Base-by-base conservation (phyloP, 1,284 basidiomycete genomes). In the Leccinum subrobustum region DNA sequence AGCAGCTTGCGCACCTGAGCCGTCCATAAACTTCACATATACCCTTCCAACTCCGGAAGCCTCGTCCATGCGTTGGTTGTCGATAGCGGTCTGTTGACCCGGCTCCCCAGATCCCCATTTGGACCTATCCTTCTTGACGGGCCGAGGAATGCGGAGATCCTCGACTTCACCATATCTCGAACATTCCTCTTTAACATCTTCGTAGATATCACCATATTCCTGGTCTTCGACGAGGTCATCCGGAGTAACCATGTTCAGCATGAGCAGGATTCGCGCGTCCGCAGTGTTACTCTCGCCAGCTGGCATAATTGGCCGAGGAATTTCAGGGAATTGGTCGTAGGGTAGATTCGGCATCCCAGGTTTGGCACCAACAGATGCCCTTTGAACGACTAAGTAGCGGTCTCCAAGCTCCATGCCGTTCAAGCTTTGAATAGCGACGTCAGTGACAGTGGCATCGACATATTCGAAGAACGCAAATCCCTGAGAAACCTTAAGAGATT, bases 391-490 rank as follows among this genome's bases (percentile, higher is more conserved):
- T 48, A 99, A 84, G 70, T 88, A 92, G n/a, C 94, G 89, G 75
- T 99, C 97, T 57, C 96, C 97, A 12, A 99, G 85, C 73, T 97
- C 92, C 93, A 99, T 98, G 60, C 95, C 95, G 75, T 97, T 96
- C 61, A 99, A 83, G 64, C 95, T 94, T 75, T 95, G 91, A 71
- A 96, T 98, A 39, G 97, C 97, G 64, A 98, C 87, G 65, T 99
- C 96, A 54, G 97, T 99, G 60, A 96, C 88, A 35, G 76, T 77
- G 11, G 88, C 79, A 73, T 99, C 97, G 60, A 92, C 89, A 75
- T 98, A 99, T 82, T 99, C 97, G 79, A 95, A 97, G 81, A 98
- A 99, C 0, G 97, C 97, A 76, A 98, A 99, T 64, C 97, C 97
- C 92, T 96, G 71, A 42, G 44, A 52, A 47, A 23, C 48, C 7